Evolutionary conservation across 192 early-diverging fungal genomes (phyloP), one percentile per base, ranked within the genome.

Genomic region (Spizellomyces sp.): DNA sequence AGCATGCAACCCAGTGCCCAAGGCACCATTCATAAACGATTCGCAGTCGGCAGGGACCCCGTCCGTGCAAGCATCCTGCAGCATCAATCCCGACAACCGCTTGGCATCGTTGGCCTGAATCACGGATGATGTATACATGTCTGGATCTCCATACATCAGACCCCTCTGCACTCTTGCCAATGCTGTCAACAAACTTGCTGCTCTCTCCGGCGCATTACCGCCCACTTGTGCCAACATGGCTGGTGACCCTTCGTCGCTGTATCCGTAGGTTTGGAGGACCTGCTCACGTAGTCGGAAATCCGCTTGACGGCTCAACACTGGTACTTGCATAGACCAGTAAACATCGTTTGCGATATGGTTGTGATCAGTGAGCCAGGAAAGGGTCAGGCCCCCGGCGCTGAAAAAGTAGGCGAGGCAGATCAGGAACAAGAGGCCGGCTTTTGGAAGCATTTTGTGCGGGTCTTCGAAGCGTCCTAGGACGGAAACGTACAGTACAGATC

Each of bases 401-500:
- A 76, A 57, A 52, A 81, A 81, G 61, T 74, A 77, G 5, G 58
- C 74, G n/a, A 60, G n/a, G 47, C 74, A 69, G 5, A 76, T 5
- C 19, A 47, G 9, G 15, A 79, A 70, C 21, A 81, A 54, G 14
- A 77, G 6, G 12, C 21, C 15, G 52, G 60, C 69, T 58, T 76
- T 76, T 64, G 74, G 65, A 2, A 67, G 21, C n/a, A 79, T 45
- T 17, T 45, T 12, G 58, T 78, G 71, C 36, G 50, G 64, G 52
- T 78, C 80, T 22, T 54, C 56, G 17, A 64, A 10, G 21, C 45
- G 63, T 9, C 10, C 17, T 9, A 64, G 22, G 15, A 14, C 2
- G 1, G 27, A 45, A 45, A 48, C n/a, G 5, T 12, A 27, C 14
- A 22, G 12, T 10, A 7, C 45, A 14, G 17, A 69, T 27, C 52